A percentile compares a stretch with the other conserved stretches of the same genome.
Conservation (phyloP, 2,329 filamentous ascomycete genomes). For the Microcera coccophila region DNA sequence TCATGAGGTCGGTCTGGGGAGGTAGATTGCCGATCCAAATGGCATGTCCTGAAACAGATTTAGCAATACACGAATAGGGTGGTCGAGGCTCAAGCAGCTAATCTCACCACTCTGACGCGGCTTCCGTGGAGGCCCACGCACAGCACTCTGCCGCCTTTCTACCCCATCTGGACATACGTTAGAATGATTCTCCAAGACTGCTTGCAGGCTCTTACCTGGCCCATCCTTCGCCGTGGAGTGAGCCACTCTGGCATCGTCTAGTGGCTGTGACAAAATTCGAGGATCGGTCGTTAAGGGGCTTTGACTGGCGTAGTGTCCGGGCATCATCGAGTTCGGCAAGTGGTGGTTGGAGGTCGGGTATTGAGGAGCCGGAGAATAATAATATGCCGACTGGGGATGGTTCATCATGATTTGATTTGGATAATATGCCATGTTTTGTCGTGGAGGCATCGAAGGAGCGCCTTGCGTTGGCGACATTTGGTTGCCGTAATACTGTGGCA, state of each 20-base stretch:
- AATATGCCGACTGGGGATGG: slow-evolving; percentile 41
- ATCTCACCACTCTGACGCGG: slow-evolving; percentile 58
- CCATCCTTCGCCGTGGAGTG: slow-evolving; percentile 15
- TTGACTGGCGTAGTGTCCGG: slow-evolving; percentile 34
- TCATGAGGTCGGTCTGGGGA: slow-evolving; percentile 74
- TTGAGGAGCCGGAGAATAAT: slow-evolving; percentile 40
- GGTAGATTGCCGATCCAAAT: slow-evolving; percentile 96
- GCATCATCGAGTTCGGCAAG: slow-evolving; percentile 32
- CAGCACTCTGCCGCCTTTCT: slow-evolving; percentile 23
- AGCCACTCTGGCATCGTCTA: slow-evolving; percentile 9
- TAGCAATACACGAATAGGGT: slow-evolving; percentile 10
- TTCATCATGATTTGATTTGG: slow-evolving; percentile 41
- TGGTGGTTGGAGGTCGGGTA: slow-evolving; percentile 33
- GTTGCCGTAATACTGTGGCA: slow-evolving; percentile 43
- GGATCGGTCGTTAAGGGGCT: slow-evolving; percentile 23
- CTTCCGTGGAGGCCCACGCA: slow-evolving; percentile 36
- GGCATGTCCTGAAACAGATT: slow-evolving; percentile 61
- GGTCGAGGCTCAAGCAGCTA: slow-evolving; percentile 1
- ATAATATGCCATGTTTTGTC: slow-evolving; percentile 43
- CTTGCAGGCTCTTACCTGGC: slow-evolving; percentile 22
- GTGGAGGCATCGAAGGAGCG: slow-evolving; percentile 32
- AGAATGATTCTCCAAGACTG: slow-evolving; percentile 17
- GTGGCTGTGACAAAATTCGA: slow-evolving; percentile 17
- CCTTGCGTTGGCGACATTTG: slow-evolving; percentile 39
- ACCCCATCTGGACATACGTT: slow-evolving; percentile 13